phyloP scores from a whole-genome alignment of 305 asterid genomes.

The Fraxinus dipetala region DNA sequence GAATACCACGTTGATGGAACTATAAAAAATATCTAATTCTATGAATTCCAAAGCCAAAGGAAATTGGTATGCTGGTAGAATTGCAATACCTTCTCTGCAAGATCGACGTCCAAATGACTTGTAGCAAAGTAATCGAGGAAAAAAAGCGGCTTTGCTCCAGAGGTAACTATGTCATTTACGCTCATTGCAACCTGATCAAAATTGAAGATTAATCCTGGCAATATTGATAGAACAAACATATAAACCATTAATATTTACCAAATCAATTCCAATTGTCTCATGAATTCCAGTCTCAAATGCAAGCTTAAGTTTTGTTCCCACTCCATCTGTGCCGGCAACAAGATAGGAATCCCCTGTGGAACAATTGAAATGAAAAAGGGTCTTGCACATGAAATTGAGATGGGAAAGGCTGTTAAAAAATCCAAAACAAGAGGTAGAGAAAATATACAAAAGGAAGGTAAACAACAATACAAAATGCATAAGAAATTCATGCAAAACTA shows the following conservation, averaged over 20 bases:
- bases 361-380: background rate
- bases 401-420: background rate
- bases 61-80: background rate
- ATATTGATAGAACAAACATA: background rate
- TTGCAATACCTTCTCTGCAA: conserved; percentile 77
- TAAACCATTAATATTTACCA: conserved; percentile 40
- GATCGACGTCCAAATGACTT: conserved; percentile 82
- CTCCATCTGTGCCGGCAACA: conserved; percentile 97
- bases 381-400: background rate
- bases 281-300: conserved; percentile 96
- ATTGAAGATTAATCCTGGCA: conserved; percentile 14
- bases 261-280: conserved; percentile 91
- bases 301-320: conserved; percentile 85
- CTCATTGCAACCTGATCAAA: conserved; percentile 89
- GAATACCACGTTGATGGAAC: conserved; percentile 4
- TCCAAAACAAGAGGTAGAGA: background rate
- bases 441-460: background rate
- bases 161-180: conserved; percentile 90
- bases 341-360: conserved; percentile 80
- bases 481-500: background rate
- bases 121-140: conserved; percentile 97
- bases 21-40: background rate
- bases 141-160: conserved; percentile 95
- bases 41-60: background rate
- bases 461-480: background rate